phyloP scores from a whole-genome alignment of 371 early-diverging fungal genomes.

The Thermomucor indicae-seudaticae region DNA sequence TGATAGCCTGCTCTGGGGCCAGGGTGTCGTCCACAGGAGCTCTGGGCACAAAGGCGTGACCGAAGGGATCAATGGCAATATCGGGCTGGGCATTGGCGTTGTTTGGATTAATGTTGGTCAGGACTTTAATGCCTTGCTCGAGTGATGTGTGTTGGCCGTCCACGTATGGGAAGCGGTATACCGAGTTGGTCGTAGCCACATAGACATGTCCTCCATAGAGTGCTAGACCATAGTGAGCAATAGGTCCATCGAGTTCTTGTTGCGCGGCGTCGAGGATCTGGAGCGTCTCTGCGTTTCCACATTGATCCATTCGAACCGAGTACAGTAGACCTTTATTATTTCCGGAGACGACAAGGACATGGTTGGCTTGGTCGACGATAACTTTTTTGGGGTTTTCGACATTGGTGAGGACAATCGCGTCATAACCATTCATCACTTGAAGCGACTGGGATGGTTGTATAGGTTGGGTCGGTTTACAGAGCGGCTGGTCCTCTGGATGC shows the following conservation, averaged over 20 bases:
- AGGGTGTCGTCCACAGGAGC: slow-evolving; percentile 9
- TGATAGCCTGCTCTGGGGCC: slow-evolving; percentile 20
- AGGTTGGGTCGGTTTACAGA: slow-evolving; percentile 23
- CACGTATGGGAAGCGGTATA: slow-evolving; percentile 33
- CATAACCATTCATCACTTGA: slow-evolving; percentile 32
- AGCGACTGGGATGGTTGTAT: slow-evolving; percentile 17
- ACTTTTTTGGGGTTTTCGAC: slow-evolving; percentile 30
- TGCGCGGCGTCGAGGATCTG: slow-evolving; percentile 8
- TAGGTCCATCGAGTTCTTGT: slow-evolving; percentile 10
- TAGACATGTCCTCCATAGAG: slow-evolving; percentile 21
- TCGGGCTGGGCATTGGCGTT: slow-evolving; percentile 14
- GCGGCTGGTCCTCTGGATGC: slow-evolving; percentile 27
- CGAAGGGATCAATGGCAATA: slow-evolving; percentile 36
- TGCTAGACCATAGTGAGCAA: slow-evolving; percentile 22
- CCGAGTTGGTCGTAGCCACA: slow-evolving; percentile 25
- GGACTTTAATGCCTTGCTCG: slow-evolving; percentile 16
- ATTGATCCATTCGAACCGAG: slow-evolving; percentile 40
- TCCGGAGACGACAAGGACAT: slow-evolving; percentile 30
- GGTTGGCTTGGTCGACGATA: slow-evolving; percentile 31
- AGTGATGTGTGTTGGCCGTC: slow-evolving; percentile 39
- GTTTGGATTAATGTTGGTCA: slow-evolving; percentile 20
- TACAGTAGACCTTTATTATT: slow-evolving; percentile 17
- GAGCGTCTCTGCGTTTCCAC: slow-evolving; percentile 29
- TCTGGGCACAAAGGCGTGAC: slow-evolving; percentile 30
- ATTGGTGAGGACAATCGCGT: slow-evolving; percentile 21